A percentile compares a stretch with the other conserved stretches of the same genome.
These are phyloP conservation scores for Dactylellina sp. DNA, from an alignment of 2,329 filamentous ascomycete genomes.

Conservation along the genomic window DNA sequence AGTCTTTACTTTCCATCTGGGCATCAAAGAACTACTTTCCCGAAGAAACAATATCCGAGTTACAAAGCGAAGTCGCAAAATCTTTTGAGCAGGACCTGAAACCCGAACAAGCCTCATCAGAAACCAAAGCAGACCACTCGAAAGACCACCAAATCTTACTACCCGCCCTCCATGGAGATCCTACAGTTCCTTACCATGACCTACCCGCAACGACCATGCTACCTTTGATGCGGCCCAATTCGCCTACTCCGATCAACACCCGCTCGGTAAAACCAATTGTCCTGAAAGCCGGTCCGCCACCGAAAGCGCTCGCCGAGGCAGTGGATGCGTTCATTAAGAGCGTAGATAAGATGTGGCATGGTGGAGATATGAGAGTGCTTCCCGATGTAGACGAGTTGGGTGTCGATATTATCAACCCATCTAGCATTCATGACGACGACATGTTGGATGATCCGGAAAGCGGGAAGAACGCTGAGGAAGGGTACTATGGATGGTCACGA, in stretches of 20 bases:
- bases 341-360: constrained; percentile 75
- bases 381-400: constrained; percentile 81
- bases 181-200: constrained; percentile 80
- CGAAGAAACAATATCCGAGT: constrained; percentile 68
- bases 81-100: constrained; percentile 60
- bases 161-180: constrained; percentile 81
- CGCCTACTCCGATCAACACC: constrained; percentile 78
- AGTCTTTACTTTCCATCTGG: constrained; percentile 77
- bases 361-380: constrained; percentile 67
- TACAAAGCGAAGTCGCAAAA: constrained; percentile 70
- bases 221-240: constrained; percentile 80
- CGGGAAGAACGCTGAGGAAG: constrained; percentile 74
- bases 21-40: constrained; percentile 74
- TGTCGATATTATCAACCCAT: constrained; percentile 64
- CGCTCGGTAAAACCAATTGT: constrained; percentile 78
- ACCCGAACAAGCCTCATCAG: constrained; percentile 7
- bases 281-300: constrained; percentile 75
- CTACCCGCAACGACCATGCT: constrained; percentile 84
- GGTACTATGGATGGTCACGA: constrained; percentile 89
- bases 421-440: constrained; percentile 64
- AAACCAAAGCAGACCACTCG: constrained; percentile 13
- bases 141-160: constrained; percentile 64
- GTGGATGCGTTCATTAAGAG: constrained; percentile 78
- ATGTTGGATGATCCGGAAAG: constrained; percentile 69
- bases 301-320: constrained; percentile 73